Base-by-base conservation (phyloP, 2,329 filamentous ascomycete species). In the Aspergillus ibericus region DNA sequence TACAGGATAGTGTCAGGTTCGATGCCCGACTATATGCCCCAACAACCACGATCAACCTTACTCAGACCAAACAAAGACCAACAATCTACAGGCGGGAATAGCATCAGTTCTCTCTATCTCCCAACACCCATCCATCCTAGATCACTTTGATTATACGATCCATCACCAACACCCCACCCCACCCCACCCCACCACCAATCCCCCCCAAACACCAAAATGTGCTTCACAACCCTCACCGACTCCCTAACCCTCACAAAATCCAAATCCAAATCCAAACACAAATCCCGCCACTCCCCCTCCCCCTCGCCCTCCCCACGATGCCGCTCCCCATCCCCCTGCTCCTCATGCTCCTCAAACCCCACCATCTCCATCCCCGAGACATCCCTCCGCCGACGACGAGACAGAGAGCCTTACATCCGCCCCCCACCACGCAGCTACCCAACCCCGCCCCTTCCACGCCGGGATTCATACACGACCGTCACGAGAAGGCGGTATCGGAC, bases 391-490 rank as follows among this genome's bases (percentile, higher is more conserved):
- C 29, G 29, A 10, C 29, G 29, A 32, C 10, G 29, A 8, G 8
- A 8, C 9, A 32, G 29, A 10, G 29, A 32, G 9, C 10, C 8
- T 1, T 18, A 25, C 50, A 15, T 52, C 32, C 35, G 20, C 22
- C 34, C 58, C 48, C 20, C 61, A 35, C 36, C 48, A 15, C 50
- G 50, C 16, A 22, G 35, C 50, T 53, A 40, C n/a, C 27, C 25
- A 1, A n/a, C 35, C 35, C 6, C 22, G 22, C 34, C 27, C 42
- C 49, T 7, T 22, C 27, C 53, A 48, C 10, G 32, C 3, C 53
- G 54, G 29, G 15, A 52, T 12, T 60, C 61, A 0, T 63, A 66
- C 49, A 65, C 61, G 1, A 60, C 60, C 2, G 36, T 66, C 3
- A 61, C 58, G 13, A 53, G 62, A 13, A 59, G 15, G 12, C 48